Evolutionary conservation across 192 early-diverging fungal genomes (phyloP), one percentile per base, ranked within the genome.

Genomic region (Coemansia aciculifera): DNA sequence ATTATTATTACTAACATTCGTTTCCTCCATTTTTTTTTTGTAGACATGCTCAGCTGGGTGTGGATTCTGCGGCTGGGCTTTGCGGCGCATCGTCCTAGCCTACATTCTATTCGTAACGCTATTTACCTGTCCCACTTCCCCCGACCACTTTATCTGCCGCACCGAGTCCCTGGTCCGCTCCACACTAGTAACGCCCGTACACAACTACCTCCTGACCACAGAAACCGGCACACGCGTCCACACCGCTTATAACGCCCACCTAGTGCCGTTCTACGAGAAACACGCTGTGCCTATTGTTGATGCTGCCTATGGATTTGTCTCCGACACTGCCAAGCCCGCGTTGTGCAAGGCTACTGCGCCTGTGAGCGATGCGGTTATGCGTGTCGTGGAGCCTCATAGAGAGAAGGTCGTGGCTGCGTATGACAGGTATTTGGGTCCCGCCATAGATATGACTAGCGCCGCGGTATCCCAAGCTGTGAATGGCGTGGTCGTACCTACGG

Each of bases 191-290:
- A 43, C 59, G 5, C 81, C 81, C 11, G 59, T 75, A 31, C 59
- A 69, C 44, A 67, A 34, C 49, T 39, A 64, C 13, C 59, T 69
- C 3, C 36, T 78, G 27, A 40, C 63, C 12, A 83, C 81, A 27
- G 76, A 78, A 46, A 74, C 77, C 8, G 81, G 81, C 27, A 66
- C 81, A 10, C 75, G 81, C 27, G 57, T 78, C 62, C 65, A 64
- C 46, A 43, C 72, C 3, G 81, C 81, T 5, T 83, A 78, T 62
- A 69, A 72, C 23, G 81, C 76, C n/a, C 81, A 83, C 27, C 64
- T 83, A 19, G 81, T 60, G n/a, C 81, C 76, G 23, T 75, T 83
- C 54, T 83, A 83, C 64, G 59, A 72, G 62, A 73, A 67, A 56
- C 81, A 83, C 38, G 81, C 64, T 2, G 65, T 46, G 9, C 76